A percentile compares a stretch with the other conserved stretches of the same genome.
phyloP scores from a whole-genome alignment of 2,329 filamentous ascomycete genomes.

The Rutstroemia sp. region DNA sequence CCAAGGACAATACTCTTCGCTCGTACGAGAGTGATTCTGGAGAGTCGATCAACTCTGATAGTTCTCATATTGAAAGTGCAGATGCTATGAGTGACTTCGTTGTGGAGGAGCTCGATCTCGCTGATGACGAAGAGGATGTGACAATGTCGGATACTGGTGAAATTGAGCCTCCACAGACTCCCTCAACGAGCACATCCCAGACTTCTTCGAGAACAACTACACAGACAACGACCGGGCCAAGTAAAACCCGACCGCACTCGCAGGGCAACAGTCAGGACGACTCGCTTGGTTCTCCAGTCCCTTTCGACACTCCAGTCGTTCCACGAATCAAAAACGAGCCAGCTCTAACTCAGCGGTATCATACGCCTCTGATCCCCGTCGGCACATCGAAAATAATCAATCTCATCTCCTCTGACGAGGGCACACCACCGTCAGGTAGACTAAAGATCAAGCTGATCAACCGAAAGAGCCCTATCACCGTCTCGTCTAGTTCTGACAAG shows the following conservation, averaged over 20 bases:
- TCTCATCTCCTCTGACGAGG: slow-evolving; percentile 20
- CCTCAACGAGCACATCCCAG: neutral
- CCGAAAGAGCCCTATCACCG: slow-evolving; percentile 9
- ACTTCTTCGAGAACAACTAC: neutral
- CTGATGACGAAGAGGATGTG: slow-evolving; percentile 20
- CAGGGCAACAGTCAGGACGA: neutral
- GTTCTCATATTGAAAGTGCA: slow-evolving; percentile 30
- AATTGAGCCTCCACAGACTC: too few species aligned
- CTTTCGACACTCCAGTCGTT: neutral
- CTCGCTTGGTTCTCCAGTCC: neutral
- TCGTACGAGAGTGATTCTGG: slow-evolving; percentile 18
- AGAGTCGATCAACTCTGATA: slow-evolving; percentile 21
- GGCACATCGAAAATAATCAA: slow-evolving; percentile 13
- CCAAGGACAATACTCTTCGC: slow-evolving; percentile 11
- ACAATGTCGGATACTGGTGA: slow-evolving; percentile 8
- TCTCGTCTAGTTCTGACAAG: slow-evolving; percentile 12
- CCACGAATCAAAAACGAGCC: neutral
- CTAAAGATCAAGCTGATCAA: slow-evolving; percentile 12
- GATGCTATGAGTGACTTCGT: slow-evolving; percentile 44
- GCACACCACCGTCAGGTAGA: slow-evolving; percentile 9
- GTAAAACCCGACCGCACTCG: neutral
- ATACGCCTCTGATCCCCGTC: neutral
- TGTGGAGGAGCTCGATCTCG: slow-evolving; percentile 29
- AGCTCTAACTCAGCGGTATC: neutral
- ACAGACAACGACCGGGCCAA: neutral